phyloP scores from a whole-genome alignment of 2,329 filamentous ascomycete genomes.

The Fusarium newnesense region DNA sequence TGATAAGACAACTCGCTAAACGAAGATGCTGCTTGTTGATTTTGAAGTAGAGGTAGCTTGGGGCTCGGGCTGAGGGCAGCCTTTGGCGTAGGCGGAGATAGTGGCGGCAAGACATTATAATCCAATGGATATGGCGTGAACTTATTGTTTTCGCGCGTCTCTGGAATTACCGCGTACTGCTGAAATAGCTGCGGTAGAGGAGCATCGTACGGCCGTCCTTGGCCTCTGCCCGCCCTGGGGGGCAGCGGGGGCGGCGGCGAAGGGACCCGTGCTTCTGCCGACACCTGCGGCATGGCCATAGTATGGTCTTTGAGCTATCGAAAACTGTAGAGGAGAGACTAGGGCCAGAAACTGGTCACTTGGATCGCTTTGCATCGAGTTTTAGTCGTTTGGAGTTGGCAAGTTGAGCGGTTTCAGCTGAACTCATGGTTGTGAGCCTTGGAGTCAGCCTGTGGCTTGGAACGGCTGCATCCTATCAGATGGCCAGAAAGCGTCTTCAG shows the following conservation, averaged over 20 bases:
- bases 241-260: neutral
- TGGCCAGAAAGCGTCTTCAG: neutral
- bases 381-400: neutral
- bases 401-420: neutral
- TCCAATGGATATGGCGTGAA: neutral
- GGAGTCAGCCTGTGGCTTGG: neutral
- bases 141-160: neutral
- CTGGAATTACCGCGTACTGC: neutral
- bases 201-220: neutral
- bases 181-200: neutral
- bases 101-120: neutral
- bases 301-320: neutral
- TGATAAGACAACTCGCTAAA: neutral
- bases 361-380: rapidly evolving
- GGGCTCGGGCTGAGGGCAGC: neutral
- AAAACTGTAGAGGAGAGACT: rapidly evolving
- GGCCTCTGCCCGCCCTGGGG: neutral
- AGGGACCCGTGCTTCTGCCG: neutral
- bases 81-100: neutral
- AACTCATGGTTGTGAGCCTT: neutral
- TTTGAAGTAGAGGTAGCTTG: neutral
- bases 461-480: neutral
- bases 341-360: rapidly evolving
- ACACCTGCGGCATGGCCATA: neutral
- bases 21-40: neutral